Conservation (phyloP, 2,329 filamentous ascomycete species). For the Fusarium illudens region DNA sequence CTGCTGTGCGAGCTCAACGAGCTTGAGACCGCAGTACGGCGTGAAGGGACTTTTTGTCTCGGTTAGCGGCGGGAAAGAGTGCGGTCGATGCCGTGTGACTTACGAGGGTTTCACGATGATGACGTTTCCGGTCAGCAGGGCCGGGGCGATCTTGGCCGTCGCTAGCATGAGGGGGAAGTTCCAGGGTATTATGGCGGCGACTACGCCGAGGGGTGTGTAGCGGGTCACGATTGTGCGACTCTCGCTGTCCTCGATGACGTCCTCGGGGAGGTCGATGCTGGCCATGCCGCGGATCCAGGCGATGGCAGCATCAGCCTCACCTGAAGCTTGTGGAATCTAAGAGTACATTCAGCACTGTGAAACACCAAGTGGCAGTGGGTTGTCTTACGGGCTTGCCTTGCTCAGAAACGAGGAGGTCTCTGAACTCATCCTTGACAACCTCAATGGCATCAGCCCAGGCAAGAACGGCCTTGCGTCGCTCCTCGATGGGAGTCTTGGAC, state of each 20-base stretch:
- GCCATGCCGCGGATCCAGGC: constrained; percentile 44
- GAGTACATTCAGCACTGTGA: rapidly evolving
- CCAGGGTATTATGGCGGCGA: constrained; percentile 62
- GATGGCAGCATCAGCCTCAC: constrained; percentile 38
- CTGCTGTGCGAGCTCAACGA: constrained; percentile 65
- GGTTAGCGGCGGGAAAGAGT: not conserved
- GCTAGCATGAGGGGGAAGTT: constrained; percentile 65
- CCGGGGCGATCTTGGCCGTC: constrained; percentile 63
- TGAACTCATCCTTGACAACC: constrained; percentile 28
- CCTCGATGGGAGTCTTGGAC: constrained; percentile 37
- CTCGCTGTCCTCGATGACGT: constrained; percentile 51
- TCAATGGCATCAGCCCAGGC: constrained; percentile 41
- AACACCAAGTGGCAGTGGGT: rapidly evolving
- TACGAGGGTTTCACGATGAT: constrained; percentile 65
- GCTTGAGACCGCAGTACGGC: constrained; percentile 66
- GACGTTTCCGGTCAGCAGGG: constrained; percentile 64
- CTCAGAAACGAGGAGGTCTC: constrained; percentile 38
- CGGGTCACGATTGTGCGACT: constrained; percentile 43
- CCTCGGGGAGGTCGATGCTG: constrained; percentile 43
- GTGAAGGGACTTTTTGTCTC: constrained; percentile 54
- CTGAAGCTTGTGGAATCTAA: constrained; percentile 35
- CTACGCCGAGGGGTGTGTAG: constrained; percentile 54
- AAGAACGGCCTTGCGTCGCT: constrained; percentile 35
- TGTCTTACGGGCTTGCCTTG: constrained; percentile 44
- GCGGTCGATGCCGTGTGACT: constrained; percentile 42